phyloP scores from a whole-genome alignment of 225 moss, liverwort and hornwort genomes.

The Sphagnum contortum region DNA sequence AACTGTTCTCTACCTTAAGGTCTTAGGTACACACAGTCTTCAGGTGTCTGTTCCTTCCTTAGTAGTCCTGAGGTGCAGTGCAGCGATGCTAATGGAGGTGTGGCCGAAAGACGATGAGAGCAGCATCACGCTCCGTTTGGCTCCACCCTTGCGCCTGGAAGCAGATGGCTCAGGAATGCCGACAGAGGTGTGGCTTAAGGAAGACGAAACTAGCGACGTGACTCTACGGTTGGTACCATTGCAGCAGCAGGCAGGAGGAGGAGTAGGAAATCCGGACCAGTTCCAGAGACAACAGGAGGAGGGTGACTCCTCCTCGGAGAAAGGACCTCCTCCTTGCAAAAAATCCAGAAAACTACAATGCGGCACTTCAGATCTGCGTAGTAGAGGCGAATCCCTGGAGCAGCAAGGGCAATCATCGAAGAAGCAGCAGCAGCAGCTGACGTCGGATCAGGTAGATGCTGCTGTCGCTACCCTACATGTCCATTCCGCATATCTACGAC shows the following conservation, averaged over 20 bases:
- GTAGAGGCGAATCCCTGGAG: slow-evolving; percentile 12
- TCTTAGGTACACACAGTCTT: too few relatives aligned
- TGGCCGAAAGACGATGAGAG: slow-evolving; percentile 55
- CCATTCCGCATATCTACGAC: slow-evolving; percentile 34
- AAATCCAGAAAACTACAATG: slow-evolving; percentile 30
- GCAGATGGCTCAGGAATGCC: slow-evolving; percentile 35
- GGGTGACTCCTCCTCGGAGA: slow-evolving; percentile 20
- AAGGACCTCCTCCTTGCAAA: slow-evolving; percentile 16
- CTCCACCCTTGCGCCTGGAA: slow-evolving; percentile 39
- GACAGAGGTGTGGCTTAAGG: too few relatives aligned
- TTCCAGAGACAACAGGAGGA: slow-evolving; percentile 17
- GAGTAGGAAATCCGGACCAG: too few relatives aligned
- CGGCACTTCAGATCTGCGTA: neutral
- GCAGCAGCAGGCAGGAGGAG: slow-evolving; percentile 1
- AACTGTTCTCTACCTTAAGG: too few relatives aligned
- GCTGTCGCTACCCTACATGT: slow-evolving; percentile 30
- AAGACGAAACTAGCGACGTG: too few relatives aligned
- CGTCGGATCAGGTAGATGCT: slow-evolving; percentile 21
- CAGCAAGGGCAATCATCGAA: slow-evolving; percentile 37
- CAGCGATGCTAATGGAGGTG: slow-evolving; percentile 40
- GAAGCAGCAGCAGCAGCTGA: slow-evolving; percentile 30
- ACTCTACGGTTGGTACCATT: slow-evolving; percentile 29
- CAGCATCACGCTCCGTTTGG: slow-evolving; percentile 40
- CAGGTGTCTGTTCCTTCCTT: too few relatives aligned
- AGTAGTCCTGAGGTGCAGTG: too few relatives aligned